Conservation (phyloP, 2,329 filamentous ascomycete species). For the Triangularia verruculosa region DNA sequence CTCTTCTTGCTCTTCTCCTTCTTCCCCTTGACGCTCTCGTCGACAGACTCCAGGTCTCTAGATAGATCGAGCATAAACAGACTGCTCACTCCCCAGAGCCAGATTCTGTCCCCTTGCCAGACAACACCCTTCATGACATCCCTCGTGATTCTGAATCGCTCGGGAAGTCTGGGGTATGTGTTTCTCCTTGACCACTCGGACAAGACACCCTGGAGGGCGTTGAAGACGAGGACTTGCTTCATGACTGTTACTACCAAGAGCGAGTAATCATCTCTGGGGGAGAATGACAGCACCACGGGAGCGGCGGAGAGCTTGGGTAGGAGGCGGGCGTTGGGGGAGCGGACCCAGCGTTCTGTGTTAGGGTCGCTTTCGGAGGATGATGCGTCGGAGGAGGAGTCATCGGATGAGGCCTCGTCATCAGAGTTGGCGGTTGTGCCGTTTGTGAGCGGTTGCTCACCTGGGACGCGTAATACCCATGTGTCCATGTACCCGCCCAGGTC, state of each 20-base stretch:
- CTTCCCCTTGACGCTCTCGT: slow-evolving; percentile 28
- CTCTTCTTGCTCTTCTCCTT: slow-evolving; percentile 46
- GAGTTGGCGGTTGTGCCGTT: slow-evolving; percentile 33
- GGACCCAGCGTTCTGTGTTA: slow-evolving; percentile 66
- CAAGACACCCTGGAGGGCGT: slow-evolving; percentile 71
- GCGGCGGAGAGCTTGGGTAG: slow-evolving; percentile 65
- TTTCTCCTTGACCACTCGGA: slow-evolving; percentile 86
- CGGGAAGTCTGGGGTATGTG: slow-evolving; percentile 69
- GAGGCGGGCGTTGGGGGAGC: slow-evolving; percentile 67
- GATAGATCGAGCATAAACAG: slow-evolving; percentile 89
- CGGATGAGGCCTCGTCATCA: slow-evolving; percentile 32
- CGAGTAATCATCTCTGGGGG: slow-evolving; percentile 47
- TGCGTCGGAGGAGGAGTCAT: slow-evolving; percentile 29
- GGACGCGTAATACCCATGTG: slow-evolving; percentile 71
- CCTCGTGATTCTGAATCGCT: slow-evolving; percentile 68
- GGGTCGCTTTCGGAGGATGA: slow-evolving; percentile 31
- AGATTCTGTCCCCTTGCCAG: slow-evolving; percentile 77
- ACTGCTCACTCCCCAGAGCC: slow-evolving; percentile 84
- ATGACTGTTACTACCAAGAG: slow-evolving; percentile 54
- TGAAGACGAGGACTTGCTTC: slow-evolving; percentile 71
- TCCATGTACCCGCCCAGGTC: slow-evolving; percentile 86
- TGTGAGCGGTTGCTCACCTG: slow-evolving; percentile 41
- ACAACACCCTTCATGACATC: slow-evolving; percentile 80
- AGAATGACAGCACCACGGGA: slow-evolving; percentile 68
- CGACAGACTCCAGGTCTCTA: slow-evolving; percentile 57